Base-by-base conservation (phyloP, 2,329 filamentous ascomycete species). In the Diaporthe humulicola region DNA sequence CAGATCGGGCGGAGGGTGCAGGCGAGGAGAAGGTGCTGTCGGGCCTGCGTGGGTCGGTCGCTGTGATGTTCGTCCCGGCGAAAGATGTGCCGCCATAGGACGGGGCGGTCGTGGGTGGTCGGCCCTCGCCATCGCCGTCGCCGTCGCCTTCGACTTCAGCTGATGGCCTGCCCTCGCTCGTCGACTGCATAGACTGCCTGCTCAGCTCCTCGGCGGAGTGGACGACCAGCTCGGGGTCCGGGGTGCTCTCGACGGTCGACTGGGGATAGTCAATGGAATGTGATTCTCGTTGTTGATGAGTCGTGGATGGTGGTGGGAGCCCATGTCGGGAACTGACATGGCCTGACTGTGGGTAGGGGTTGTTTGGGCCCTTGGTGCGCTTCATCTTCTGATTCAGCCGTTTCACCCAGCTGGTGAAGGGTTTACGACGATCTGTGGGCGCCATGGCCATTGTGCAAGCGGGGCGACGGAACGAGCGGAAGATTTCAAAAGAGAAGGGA, bases 381-480 rank as follows among this genome's bases (percentile, higher is more conserved):
- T 93, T 94, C 84, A 93, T 94, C 73, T 76, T 76, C 72, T 76
- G 74, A 76, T 95, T 93, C 74, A 98, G 90, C 81, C 96, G 96
- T 88, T 96, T 98, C 88, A 99, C 95, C 94, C 96, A 97, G 78
- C 93, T 94, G 61, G 96, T 91, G 82, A 98, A 98, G 33, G 96
- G 96, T 77, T 94, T 92, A 79, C 95, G 93, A 78, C 95, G 93
- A 79, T 90, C 90, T 81, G 85, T 28, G 58, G 76, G 71, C 58
- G 74, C 69, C 75, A 74, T 58, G 76, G 75, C 75, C 74, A 76
- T 76, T 14, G 36, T 74, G 73, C 54, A 38, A 25, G 30, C 72
- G 56, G 54, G 30, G 30, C 58, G 48, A 45, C 33, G 19, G 50
- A 36, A 57, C 42, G 38, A 50, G 40, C 60, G 42, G 25, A 61